Evolutionary conservation across 129 eudicot species (phyloP).

Genomic region (Pittosporum tobira): DNA sequence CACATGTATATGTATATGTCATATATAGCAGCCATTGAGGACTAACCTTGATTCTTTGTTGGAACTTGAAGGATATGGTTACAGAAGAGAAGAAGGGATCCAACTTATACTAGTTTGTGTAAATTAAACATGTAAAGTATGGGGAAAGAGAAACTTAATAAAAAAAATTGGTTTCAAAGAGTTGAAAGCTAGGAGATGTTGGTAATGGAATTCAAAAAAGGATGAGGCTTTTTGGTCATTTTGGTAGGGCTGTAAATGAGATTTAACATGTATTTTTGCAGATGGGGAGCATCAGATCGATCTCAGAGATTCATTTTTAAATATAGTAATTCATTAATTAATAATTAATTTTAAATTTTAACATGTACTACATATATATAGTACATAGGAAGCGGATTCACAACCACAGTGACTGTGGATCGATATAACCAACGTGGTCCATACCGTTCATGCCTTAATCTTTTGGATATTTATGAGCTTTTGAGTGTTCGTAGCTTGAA

Average conservation of each 20-base stretch:
- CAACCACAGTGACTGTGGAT: too few relatives aligned
- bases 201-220: constrained; percentile 24
- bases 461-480: too few relatives aligned
- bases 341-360: not conserved
- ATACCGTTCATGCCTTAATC: too few relatives aligned
- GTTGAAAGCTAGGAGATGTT: constrained; percentile 23
- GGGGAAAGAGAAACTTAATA: not conserved
- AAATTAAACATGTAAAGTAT: constrained; percentile 8
- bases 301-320: not conserved
- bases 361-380: too few relatives aligned
- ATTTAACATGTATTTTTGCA: constrained; percentile 18
- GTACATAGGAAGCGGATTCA: too few relatives aligned
- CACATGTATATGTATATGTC: not conserved
- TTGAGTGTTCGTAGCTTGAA: too few relatives aligned
- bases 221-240: constrained; percentile 40
- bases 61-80: constrained; percentile 12
- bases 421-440: too few relatives aligned
- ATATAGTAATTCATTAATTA: not conserved
- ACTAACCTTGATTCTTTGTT: constrained; percentile 14
- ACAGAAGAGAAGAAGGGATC: constrained; percentile 11
- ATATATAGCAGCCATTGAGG: constrained; percentile 10
- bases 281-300: constrained; percentile 35
- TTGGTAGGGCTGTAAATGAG: constrained; percentile 46
- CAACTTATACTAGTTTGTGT: constrained; percentile 3
- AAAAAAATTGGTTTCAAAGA: not conserved